Conservation (phyloP, 2,329 filamentous ascomycete genomes). For the Epichloe sp. region DNA sequence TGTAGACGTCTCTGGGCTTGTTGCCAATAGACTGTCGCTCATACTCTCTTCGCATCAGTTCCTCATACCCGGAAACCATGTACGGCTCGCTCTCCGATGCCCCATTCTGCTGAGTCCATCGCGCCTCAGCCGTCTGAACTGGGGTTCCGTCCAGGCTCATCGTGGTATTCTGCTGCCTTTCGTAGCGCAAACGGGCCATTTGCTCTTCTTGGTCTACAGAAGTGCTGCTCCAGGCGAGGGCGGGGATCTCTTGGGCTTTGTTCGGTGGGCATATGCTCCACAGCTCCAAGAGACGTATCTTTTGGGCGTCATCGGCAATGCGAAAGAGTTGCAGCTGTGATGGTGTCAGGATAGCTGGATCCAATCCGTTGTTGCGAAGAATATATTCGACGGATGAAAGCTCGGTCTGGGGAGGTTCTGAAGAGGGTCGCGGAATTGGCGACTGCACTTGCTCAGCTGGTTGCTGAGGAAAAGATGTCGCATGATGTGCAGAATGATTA, state of each 20-base stretch:
- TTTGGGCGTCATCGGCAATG: constrained; percentile 58
- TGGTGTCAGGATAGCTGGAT: constrained; percentile 54
- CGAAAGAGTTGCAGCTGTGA: constrained; percentile 70
- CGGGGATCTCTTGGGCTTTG: constrained; percentile 38
- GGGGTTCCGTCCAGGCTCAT: constrained; percentile 43
- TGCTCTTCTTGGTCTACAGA: constrained; percentile 44
- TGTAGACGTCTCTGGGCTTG: constrained; percentile 28
- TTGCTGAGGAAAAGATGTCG: constrained; percentile 21
- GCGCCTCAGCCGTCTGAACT: constrained; percentile 38
- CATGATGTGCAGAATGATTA: constrained; percentile 58
- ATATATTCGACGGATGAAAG: constrained; percentile 41
- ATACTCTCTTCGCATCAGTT: constrained; percentile 51
- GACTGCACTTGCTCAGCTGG: constrained; percentile 15
- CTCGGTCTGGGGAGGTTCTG: constrained; percentile 36
- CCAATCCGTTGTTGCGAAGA: constrained; percentile 53
- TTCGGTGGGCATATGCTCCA: constrained; percentile 71
- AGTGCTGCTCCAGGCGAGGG: constrained; percentile 39
- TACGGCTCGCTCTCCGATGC: constrained; percentile 58
- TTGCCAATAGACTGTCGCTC: constrained; percentile 26
- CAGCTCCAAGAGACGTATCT: constrained; percentile 63
- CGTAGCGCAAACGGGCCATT: constrained; percentile 47
- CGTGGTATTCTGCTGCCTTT: constrained; percentile 28
- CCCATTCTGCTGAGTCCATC: constrained; percentile 29
- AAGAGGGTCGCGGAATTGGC: constrained; percentile 32
- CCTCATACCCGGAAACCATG: constrained; percentile 70